A percentile compares a stretch with the other conserved stretches of the same genome.
Conservation (phyloP, 2,329 filamentous ascomycete genomes). For the Dactylellina drechsleri region DNA sequence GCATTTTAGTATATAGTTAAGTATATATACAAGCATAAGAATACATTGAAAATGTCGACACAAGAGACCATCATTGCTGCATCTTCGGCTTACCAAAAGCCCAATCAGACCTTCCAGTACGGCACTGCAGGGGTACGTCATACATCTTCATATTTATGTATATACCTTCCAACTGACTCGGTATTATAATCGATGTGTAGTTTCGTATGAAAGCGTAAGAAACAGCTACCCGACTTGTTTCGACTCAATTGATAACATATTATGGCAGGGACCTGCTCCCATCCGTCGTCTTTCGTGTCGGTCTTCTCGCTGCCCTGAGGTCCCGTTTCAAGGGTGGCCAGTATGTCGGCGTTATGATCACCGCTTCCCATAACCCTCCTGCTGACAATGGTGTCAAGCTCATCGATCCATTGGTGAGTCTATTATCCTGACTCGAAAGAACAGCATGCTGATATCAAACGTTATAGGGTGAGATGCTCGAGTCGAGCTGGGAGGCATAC, state of each 20-base stretch:
- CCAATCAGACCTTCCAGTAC: conserved; percentile 68
- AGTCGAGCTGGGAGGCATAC: conserved; percentile 88
- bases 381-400: conserved; percentile 94
- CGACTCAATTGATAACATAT: conserved; percentile 23
- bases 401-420: conserved; percentile 82
- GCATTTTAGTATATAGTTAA: background rate
- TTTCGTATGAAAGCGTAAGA: conserved; percentile 77
- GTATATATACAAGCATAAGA: background rate
- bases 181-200: conserved; percentile 61
- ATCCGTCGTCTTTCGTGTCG: conserved; percentile 91
- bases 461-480: conserved; percentile 87
- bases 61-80: conserved; percentile 62
- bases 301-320: conserved; percentile 85
- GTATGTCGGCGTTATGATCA: conserved; percentile 96
- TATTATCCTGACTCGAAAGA: background rate
- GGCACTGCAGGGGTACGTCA: conserved; percentile 70
- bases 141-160: background rate
- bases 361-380: conserved; percentile 90
- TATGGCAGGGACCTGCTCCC: conserved; percentile 77
- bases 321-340: conserved; percentile 89
- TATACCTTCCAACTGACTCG: background rate
- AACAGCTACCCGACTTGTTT: conserved; percentile 54
- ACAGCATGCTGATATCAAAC: conserved; percentile 46
- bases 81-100: conserved; percentile 66
- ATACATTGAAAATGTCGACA: conserved; percentile 21